Base-by-base conservation (phyloP, 1,284 basidiomycete species). In the Rhizopogon hawkerae region DNA sequence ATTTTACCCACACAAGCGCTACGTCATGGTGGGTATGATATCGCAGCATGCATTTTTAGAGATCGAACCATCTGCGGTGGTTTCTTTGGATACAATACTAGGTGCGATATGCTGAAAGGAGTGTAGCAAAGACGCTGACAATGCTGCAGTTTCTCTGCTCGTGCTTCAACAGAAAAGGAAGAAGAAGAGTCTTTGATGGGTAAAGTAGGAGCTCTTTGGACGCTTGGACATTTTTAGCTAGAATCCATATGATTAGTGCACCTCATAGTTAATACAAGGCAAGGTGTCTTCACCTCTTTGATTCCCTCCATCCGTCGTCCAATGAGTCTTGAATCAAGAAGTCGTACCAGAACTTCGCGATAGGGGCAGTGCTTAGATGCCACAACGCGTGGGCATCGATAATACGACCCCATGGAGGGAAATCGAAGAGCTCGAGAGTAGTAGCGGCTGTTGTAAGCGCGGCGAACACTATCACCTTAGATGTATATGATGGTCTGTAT, bases 341-440 rank as follows among this genome's bases (percentile, higher is more conserved):
- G 13, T 75, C 69, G 59, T 92, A 98, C 95, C 95, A 98, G 50
- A 79, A 74, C 45, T 76, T 62, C 2, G 83, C 79, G 42, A 98
- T 79, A 0, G 89, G 89, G 0, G 80, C 85, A 0, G 95, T 99
- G 2, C 83, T 78, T 2, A 89, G 70, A 69, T 99, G 96, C 96
- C 96, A 98, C 9, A 98, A 69, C 3, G 92, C 76, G 66, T 98
- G 96, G 0, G 95, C 92, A 61, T 99, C 96, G n/a, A 98, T 69
- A 3, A 83, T 64, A 37, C 92, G 70, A 23, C 65, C 59, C 68
- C 83, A 72, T 0, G 96, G 91, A 1, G 92, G 81, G 59, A 98
- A 98, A 61, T 99, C 96, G 56, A 97, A 81, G 1, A 98, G 63
- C 64, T 99, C 96, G 23, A 99, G 74, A 0, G 75, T 71, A 13